Conservation (phyloP, 2,329 filamentous ascomycete species). For the Ascochyta fabae region DNA sequence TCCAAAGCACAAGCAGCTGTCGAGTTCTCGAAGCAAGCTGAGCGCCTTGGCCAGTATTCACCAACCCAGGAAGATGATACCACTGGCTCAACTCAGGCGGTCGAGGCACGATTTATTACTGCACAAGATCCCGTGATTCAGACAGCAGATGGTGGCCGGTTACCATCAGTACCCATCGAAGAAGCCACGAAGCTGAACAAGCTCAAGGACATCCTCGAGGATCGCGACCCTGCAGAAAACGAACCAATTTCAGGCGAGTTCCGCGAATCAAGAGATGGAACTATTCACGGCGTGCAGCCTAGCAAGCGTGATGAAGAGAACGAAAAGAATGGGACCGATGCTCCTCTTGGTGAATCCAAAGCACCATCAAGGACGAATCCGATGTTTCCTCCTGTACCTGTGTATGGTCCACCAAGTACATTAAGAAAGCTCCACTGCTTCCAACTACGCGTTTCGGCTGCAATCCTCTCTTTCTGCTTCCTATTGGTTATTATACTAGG, state of each 20-base stretch:
- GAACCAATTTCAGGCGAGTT: conserved; percentile 35
- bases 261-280: conserved; percentile 53
- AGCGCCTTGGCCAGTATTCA: conserved; percentile 52
- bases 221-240: conserved; percentile 42
- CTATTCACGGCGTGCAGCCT: conserved; percentile 47
- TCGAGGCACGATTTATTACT: conserved; percentile 68
- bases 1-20: conserved; percentile 53
- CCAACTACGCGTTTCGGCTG: conserved; percentile 70
- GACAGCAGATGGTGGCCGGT: conserved; percentile 68
- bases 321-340: conserved; percentile 45
- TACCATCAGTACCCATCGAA: conserved; percentile 72
- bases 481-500: conserved; percentile 77
- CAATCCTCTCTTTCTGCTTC: conserved; percentile 79
- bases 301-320: conserved; percentile 46
- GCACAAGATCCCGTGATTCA: conserved; percentile 74
- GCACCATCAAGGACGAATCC: conserved; percentile 76
- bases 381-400: conserved; percentile 81
- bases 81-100: conserved; percentile 60
- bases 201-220: conserved; percentile 60
- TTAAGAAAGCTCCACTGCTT: conserved; percentile 70
- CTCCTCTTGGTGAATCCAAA: conserved; percentile 51
- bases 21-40: conserved; percentile 67
- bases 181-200: conserved; percentile 75
- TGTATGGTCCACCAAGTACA: conserved; percentile 77
- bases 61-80: conserved; percentile 50